Evolutionary conservation across 495 filamentous ascomycete genomes (phyloP).

Genomic region (Ramalina peruviana): DNA sequence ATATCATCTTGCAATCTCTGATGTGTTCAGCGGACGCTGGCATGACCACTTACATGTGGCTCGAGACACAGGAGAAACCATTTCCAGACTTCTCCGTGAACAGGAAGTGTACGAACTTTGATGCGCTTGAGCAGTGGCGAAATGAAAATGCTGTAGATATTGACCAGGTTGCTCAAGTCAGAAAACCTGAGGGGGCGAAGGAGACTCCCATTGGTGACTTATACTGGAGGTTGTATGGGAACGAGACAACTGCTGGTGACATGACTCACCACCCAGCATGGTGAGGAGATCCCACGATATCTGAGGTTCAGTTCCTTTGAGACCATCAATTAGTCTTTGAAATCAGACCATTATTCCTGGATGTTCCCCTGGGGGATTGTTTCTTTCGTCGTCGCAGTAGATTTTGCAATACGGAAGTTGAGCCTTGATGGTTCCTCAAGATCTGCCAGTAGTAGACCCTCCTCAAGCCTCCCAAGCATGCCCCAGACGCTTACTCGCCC

Average conservation of each 20-base stretch:
- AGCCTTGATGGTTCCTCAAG: slow-evolving; percentile 11
- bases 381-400: no score
- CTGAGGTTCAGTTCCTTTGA: no score
- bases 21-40: slow-evolving; percentile 24
- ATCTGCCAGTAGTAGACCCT: slow-evolving; percentile 37
- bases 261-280: background rate
- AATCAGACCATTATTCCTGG: no score
- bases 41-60: slow-evolving; percentile 17
- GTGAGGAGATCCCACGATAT: no score
- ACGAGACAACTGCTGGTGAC: background rate
- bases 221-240: background rate
- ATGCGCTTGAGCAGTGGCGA: slow-evolving; percentile 14
- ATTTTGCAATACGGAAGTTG: no score
- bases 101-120: slow-evolving; percentile 18
- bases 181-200: background rate
- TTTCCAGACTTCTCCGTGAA: slow-evolving; percentile 26
- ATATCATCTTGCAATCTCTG: slow-evolving; percentile 19
- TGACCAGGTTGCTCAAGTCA: background rate
- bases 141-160: slow-evolving; percentile 5
- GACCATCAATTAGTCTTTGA: no score
- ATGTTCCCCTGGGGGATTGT: no score
- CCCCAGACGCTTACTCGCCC: slow-evolving; percentile 14
- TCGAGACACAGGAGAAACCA: slow-evolving; percentile 19
- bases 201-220: background rate
- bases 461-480: slow-evolving; percentile 30